Percentiles rank a stretch among this genome's conserved stretches.
Evolutionary conservation across 352 stramenopile genomes (phyloP).

Genomic region (Globisporangium nagaii): DNA sequence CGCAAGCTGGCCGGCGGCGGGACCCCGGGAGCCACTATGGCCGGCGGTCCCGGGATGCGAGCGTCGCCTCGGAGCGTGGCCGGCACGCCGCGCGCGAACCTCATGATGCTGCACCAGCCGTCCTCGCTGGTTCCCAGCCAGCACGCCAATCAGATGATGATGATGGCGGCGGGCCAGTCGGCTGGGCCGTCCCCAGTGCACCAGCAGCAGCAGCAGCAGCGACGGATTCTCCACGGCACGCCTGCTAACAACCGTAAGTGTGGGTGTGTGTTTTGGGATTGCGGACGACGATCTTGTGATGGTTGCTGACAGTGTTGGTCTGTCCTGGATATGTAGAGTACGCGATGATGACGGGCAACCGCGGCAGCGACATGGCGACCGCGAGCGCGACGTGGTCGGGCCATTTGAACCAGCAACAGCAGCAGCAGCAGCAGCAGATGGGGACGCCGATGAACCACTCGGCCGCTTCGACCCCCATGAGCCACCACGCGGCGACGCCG

Average conservation of each 20-base stretch:
- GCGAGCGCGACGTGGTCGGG: constrained; percentile 4
- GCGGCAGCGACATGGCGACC: constrained; percentile 9
- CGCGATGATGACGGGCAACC: constrained; percentile 7
- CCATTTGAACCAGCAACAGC: constrained; percentile 11
- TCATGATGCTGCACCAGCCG: constrained; percentile 23
- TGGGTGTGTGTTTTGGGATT: neutral
- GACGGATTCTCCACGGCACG: constrained; percentile 9
- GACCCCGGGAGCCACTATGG: constrained; percentile 5
- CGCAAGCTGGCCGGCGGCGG: constrained; percentile 46
- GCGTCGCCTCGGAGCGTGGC: constrained; percentile 35
- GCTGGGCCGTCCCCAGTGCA: constrained; percentile 9
- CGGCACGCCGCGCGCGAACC: constrained; percentile 26
- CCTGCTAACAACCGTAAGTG: constrained; percentile 14
- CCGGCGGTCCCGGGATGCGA: constrained; percentile 14
- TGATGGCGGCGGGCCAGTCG: neutral
- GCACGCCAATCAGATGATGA: constrained; percentile 14
- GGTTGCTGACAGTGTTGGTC: neutral
- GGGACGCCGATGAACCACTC: constrained; percentile 6
- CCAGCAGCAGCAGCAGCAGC: constrained; percentile 20
- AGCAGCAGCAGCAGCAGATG: constrained; percentile 8
- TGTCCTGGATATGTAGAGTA: neutral
- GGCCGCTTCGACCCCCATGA: neutral
- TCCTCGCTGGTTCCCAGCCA: constrained; percentile 5
- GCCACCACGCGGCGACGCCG: constrained; percentile 7
- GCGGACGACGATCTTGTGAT: neutral